Conservation (phyloP, 2,329 filamentous ascomycete species). For the Pseudocercospora musae region DNA sequence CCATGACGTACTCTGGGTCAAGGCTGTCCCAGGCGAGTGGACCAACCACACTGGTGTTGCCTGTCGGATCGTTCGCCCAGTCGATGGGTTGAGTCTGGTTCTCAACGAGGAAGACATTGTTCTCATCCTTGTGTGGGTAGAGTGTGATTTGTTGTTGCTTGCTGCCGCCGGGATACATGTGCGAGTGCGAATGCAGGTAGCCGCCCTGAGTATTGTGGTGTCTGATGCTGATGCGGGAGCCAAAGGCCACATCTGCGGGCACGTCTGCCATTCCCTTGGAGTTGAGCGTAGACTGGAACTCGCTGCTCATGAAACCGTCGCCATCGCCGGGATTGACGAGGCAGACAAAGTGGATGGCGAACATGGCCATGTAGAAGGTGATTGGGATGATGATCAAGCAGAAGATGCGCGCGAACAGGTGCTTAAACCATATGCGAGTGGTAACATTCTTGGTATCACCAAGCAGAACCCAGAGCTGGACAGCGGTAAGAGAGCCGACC, state of each 20-base stretch:
- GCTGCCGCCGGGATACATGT: constrained; percentile 97
- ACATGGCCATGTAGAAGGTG: constrained; percentile 94
- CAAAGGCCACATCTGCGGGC: constrained; percentile 84
- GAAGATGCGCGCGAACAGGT: constrained; percentile 86
- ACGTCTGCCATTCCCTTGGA: constrained; percentile 95
- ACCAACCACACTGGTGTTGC: constrained; percentile 72
- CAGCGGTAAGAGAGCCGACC: constrained; percentile 83
- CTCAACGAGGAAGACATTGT: constrained; percentile 91
- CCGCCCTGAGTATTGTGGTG: constrained; percentile 97
- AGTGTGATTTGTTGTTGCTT: constrained; percentile 98
- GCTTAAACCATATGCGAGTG: constrained; percentile 81
- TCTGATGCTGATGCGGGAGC: constrained; percentile 79
- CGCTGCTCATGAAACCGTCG: constrained; percentile 98
- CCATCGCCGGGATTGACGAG: constrained; percentile 93
- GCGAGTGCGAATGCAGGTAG: constrained; percentile 91
- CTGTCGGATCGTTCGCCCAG: constrained; percentile 35
- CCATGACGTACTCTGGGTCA: constrained; percentile 66
- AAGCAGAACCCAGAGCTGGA: constrained; percentile 93
- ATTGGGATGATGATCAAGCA: constrained; percentile 86
- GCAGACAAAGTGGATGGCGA: constrained; percentile 92
- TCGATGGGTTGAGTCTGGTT: constrained; percentile 90
- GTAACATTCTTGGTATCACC: constrained; percentile 85
- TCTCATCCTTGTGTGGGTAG: constrained; percentile 98
- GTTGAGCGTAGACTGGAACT: constrained; percentile 97
- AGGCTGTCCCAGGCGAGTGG: constrained; percentile 79